Percentiles rank a stretch among this genome's conserved stretches.
These are phyloP conservation scores for Blastobotrys arbuscula DNA, from an alignment of 1,139 yeast species.

Conservation along the genomic window DNA sequence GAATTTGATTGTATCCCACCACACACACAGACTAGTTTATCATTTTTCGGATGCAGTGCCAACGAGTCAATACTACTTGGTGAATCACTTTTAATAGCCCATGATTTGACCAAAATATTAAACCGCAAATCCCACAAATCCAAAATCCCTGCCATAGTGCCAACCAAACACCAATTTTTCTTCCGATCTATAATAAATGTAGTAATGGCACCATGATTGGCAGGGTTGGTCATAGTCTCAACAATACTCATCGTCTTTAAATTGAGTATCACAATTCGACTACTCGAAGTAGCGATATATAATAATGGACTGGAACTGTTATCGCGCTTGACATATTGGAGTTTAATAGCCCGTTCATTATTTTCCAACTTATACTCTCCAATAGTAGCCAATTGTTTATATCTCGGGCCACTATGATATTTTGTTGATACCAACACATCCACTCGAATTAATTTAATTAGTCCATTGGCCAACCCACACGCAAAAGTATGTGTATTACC, in stretches of 20 bases:
- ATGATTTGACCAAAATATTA: constrained; percentile 51
- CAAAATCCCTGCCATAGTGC: constrained; percentile 68
- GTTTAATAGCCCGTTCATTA: constrained; percentile 39
- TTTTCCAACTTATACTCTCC: constrained; percentile 5
- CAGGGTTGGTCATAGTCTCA: constrained; percentile 48
- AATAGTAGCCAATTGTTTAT: constrained; percentile 9
- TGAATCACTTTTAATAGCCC: constrained; percentile 46
- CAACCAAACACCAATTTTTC: constrained; percentile 61
- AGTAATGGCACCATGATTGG: constrained; percentile 59
- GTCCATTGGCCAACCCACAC: constrained; percentile 63
- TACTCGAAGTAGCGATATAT: constrained; percentile 48
- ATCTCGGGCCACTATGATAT: constrained; percentile 14
- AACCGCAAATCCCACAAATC: constrained; percentile 82
- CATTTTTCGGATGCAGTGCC: constrained; percentile 40
- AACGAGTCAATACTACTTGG: constrained; percentile 44
- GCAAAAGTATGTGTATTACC: constrained; percentile 61
- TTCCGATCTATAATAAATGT: constrained; percentile 53
- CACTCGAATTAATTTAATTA: constrained; percentile 51
- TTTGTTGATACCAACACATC: constrained; percentile 35
- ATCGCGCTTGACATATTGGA: constrained; percentile 34
- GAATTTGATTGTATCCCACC: constrained; percentile 51
- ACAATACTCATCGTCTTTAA: constrained; percentile 50
- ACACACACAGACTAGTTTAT: constrained; percentile 46
- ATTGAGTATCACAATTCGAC: constrained; percentile 53
- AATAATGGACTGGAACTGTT: constrained; percentile 20